Conservation (phyloP, 768 basidiomycete species). For the Russula emetica region DNA sequence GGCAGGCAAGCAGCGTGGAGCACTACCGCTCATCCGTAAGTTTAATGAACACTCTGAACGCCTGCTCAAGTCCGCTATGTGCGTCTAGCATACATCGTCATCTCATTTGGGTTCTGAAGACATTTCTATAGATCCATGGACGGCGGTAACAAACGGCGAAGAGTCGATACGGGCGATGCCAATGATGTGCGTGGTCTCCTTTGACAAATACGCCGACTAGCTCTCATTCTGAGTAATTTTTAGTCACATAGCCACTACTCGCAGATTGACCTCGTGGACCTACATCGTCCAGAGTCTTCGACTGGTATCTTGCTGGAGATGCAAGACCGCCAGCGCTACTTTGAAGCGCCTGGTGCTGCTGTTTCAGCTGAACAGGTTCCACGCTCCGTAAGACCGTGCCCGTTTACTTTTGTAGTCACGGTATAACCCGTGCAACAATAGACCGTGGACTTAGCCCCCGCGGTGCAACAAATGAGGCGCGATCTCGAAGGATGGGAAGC, state of each 20-base stretch:
- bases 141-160: constrained; percentile 57
- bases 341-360: constrained; percentile 49
- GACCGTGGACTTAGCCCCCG: constrained; percentile 45
- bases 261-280: constrained; percentile 82
- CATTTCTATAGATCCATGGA: constrained; percentile 40
- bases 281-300: constrained; percentile 64
- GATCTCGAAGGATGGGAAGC: constrained; percentile 55
- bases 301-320: constrained; percentile 78
- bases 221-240: constrained; percentile 3
- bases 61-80: constrained; percentile 77
- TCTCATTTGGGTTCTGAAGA: not conserved
- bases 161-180: constrained; percentile 40
- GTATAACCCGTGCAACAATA: constrained; percentile 29
- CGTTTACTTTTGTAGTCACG: constrained; percentile 5
- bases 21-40: constrained; percentile 88
- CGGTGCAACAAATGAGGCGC: constrained; percentile 45
- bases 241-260: constrained; percentile 36
- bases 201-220: not conserved
- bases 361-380: constrained; percentile 27
- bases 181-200: constrained; percentile 40
- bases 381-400: constrained; percentile 28
- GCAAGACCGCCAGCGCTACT: constrained; percentile 79
- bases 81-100: constrained; percentile 29
- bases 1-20: constrained; percentile 81
- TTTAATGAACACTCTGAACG: constrained; percentile 98